Conservation (phyloP, 2,329 filamentous ascomycete genomes). For the Diplodia mutila region DNA sequence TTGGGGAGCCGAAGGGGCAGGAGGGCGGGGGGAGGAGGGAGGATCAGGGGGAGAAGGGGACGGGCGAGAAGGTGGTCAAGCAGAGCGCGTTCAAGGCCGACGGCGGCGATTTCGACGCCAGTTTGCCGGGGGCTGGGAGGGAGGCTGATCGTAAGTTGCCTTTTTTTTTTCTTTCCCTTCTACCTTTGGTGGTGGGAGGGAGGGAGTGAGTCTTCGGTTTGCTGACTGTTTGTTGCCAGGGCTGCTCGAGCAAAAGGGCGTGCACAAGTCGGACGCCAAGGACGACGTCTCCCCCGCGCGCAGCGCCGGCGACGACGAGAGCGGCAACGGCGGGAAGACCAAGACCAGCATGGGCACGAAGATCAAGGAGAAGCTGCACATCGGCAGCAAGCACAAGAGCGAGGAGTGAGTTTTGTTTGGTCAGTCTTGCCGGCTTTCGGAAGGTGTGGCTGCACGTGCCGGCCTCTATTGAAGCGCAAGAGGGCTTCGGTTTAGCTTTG, state of each 20-base stretch:
- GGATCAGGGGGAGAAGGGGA: slow-evolving; percentile 43
- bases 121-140: slow-evolving; percentile 63
- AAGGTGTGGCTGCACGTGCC: too few relatives aligned
- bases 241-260: slow-evolving; percentile 58
- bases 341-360: slow-evolving; percentile 64
- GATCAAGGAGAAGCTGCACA: slow-evolving; percentile 71
- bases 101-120: slow-evolving; percentile 67
- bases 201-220: background rate
- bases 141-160: slow-evolving; percentile 65
- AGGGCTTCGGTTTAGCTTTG: background rate
- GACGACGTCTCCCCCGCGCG: slow-evolving; percentile 30
- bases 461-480: background rate
- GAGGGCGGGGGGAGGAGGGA: slow-evolving; percentile 31
- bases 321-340: slow-evolving; percentile 27
- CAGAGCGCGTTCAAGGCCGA: slow-evolving; percentile 64
- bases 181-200: too few relatives aligned
- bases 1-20: slow-evolving; percentile 25
- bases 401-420: background rate
- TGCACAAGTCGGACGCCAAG: slow-evolving; percentile 39
- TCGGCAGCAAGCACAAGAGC: slow-evolving; percentile 32
- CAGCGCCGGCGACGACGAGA: slow-evolving; percentile 32
- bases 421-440: too few relatives aligned
- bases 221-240: slow-evolving; percentile 43
- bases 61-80: slow-evolving; percentile 62
- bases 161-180: background rate